Evolutionary conservation across 2,329 filamentous ascomycete genomes (phyloP).

Genomic region (Fusarium haematococcum): DNA sequence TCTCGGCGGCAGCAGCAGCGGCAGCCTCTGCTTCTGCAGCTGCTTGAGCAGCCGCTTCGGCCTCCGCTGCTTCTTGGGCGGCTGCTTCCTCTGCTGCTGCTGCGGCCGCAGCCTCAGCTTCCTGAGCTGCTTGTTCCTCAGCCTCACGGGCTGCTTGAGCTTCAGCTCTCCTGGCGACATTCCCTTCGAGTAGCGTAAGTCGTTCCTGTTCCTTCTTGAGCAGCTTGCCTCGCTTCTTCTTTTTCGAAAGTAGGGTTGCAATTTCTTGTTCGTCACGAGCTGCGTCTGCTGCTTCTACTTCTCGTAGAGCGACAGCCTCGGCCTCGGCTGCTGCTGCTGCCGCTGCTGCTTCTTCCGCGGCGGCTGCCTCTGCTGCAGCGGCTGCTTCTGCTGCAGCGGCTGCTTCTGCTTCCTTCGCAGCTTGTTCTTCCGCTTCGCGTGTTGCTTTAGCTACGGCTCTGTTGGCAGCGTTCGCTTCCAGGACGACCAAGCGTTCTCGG

Average conservation of each 20-base stretch:
- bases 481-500: conserved; percentile 31
- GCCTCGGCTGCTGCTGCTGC: conserved; percentile 33
- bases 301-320: conserved; percentile 32
- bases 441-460: conserved; percentile 46
- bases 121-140: conserved; percentile 30
- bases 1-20: conserved; percentile 17
- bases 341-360: conserved; percentile 22
- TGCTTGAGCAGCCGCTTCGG: conserved; percentile 30
- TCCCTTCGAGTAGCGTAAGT: conserved; percentile 31
- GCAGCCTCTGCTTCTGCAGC: conserved; percentile 26
- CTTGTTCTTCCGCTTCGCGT: conserved; percentile 35
- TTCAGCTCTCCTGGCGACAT: conserved; percentile 26
- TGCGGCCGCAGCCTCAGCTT: conserved; percentile 20
- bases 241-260: conserved; percentile 29
- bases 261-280: conserved; percentile 40
- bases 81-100: conserved; percentile 18
- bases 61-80: conserved; percentile 27
- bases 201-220: conserved; percentile 39
- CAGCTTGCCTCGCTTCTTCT: conserved; percentile 39
- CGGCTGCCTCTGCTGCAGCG: conserved; percentile 42
- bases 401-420: conserved; percentile 24
- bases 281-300: conserved; percentile 48
- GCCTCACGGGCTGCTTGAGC: conserved; percentile 28
- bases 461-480: conserved; percentile 39
- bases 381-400: conserved; percentile 27